Conservation (phyloP, 2,329 filamentous ascomycete genomes). For the Phaeosphaeria sp. region DNA sequence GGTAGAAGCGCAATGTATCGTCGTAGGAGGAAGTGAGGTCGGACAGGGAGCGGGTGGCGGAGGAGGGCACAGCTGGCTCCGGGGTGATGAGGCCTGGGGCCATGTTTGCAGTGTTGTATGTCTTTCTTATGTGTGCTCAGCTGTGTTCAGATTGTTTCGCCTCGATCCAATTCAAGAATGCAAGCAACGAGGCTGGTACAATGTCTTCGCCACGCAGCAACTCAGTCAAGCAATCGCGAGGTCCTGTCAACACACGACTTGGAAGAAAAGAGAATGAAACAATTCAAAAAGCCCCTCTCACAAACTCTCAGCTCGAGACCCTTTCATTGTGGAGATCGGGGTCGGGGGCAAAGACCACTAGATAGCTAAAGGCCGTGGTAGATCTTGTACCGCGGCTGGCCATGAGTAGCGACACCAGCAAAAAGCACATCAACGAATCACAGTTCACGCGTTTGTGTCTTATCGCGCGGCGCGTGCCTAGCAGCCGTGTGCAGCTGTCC, state of each 20-base stretch:
- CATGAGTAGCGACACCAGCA: not conserved
- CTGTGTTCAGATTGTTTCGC: not conserved
- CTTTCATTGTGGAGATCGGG: conserved; percentile 3
- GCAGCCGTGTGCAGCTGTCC: conserved; percentile 13
- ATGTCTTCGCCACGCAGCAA: not conserved
- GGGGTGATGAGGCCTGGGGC: conserved; percentile 61
- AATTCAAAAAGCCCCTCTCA: not conserved
- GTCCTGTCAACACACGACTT: not conserved
- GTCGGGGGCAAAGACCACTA: not conserved
- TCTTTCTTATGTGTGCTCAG: not conserved
- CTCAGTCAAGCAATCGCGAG: too few relatives aligned
- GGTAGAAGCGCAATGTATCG: conserved; percentile 88
- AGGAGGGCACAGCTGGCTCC: conserved; percentile 53
- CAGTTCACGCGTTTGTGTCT: conserved; percentile 13
- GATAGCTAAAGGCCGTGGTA: not conserved
- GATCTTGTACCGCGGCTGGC: conserved; percentile 3
- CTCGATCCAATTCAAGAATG: not conserved
- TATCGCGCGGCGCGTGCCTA: conserved; percentile 17
- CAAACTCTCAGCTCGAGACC: not conserved
- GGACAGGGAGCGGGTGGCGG: conserved; percentile 58
- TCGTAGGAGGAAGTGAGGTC: conserved; percentile 79
- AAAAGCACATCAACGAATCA: conserved; percentile 23
- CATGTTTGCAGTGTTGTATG: conserved; percentile 51
- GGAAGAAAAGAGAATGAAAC: not conserved
- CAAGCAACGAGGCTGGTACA: not conserved